Evolutionary conservation across 1,139 yeast genomes (phyloP), one percentile per base, ranked within the genome.

Genomic region (Pneumocystis wakefieldiae): DNA sequence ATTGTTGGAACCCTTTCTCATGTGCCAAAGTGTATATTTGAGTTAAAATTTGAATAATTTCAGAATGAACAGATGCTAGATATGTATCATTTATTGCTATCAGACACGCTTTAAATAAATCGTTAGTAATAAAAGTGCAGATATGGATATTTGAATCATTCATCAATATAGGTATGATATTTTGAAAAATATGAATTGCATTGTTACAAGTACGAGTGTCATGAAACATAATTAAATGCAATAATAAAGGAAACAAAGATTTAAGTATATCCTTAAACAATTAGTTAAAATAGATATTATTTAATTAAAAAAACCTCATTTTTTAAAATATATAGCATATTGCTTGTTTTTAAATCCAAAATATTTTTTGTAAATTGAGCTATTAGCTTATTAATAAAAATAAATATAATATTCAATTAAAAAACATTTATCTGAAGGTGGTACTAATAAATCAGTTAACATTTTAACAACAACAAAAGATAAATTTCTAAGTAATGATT

Each of bases 401-500:
- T 48, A 39, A 17, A 41, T 41, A n/a, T 24, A 48, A 48, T 12
- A 48, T 48, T 24, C 10, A 48, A 48, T 10, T 48, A 24, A 24
- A 24, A 41, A 17, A 48, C 55, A 19, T 48, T 48, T 48, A 15
- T 48, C 28, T 24, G 32, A 24, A n/a, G 55, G 12, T 48, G 39
- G 41, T 17, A 58, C 24, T 28, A 63, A 58, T 8, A 64, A 19
- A 19, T 65, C 65, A 39, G 62, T 57, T 68, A 92, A 75, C 70
- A 91, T 79, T 66, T 97, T 77, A 59, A 87, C 96, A n/a, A 88
- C 90, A 6, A 95, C 90, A 1, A 96, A 96, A 0, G 97, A 90
- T 63, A 92, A 80, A 73, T 92, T 97, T 67, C 98, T 79, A 67
- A 92, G 77, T 79, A 92, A 80, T 73, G 92, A 96, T 72, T 92